phyloP scores from a whole-genome alignment of 306 rosid genomes.

The Canavalia ensiformis region DNA sequence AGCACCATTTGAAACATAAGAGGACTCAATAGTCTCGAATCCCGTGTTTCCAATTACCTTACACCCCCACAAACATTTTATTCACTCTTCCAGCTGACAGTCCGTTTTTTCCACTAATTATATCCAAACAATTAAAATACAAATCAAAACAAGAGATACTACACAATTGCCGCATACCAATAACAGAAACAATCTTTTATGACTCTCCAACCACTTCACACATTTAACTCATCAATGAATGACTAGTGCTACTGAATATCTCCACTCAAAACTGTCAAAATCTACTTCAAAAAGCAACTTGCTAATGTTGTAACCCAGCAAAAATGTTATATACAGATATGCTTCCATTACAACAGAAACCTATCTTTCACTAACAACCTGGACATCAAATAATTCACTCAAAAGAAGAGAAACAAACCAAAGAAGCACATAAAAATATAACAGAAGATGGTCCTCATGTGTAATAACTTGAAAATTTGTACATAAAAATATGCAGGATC shows the following conservation, averaged over 20 bases:
- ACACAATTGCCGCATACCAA: slow-evolving; percentile 1
- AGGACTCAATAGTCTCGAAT: slow-evolving; percentile 28
- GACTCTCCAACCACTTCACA: neutral
- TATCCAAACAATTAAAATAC: slow-evolving; percentile 11
- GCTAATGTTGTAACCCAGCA: neutral
- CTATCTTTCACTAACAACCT: neutral
- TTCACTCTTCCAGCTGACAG: slow-evolving; percentile 29
- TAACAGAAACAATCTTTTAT: neutral
- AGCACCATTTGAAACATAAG: slow-evolving; percentile 21
- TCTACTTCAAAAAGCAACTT: slow-evolving; percentile 35
- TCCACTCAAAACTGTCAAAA: slow-evolving; percentile 8
- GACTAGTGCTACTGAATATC: neutral
- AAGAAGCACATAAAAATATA: slow-evolving; percentile 7
- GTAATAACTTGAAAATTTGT: neutral
- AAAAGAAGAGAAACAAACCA: slow-evolving; percentile 23
- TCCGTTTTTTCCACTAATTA: neutral
- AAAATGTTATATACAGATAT: neutral
- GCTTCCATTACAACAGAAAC: neutral
- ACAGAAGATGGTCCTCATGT: neutral
- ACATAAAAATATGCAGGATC: neutral
- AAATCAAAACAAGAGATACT: slow-evolving; percentile 31
- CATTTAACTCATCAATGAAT: slow-evolving; percentile 15
- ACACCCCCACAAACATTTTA: neutral
- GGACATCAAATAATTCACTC: neutral
- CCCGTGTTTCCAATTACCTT: neutral